Evolutionary conservation across 2,329 filamentous ascomycete species (phyloP), one percentile per base, ranked within the genome.

Genomic region (Ascochyta fabae): DNA sequence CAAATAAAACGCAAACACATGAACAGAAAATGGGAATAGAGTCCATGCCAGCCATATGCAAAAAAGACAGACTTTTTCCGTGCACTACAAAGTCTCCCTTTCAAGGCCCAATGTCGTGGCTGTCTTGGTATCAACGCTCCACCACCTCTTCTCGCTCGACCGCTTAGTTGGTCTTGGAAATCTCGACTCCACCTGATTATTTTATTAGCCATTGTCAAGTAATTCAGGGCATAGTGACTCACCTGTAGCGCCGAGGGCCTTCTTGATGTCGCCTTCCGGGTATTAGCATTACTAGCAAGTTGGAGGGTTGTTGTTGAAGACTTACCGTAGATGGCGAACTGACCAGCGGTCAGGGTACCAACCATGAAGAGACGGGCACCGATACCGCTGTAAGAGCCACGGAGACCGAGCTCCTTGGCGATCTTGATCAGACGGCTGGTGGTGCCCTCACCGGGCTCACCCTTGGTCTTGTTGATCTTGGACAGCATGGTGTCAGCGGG

Each of bases 391-490:
- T 88, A 96, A 53, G 86, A 89, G 68, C 91, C 91, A 69, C 83
- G 84, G 77, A 96, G 60, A 75, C 91, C 91, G 70, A 96, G 89
- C 81, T 96, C 91, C 81, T 88, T 89, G 68, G 81, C 90, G 73
- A 96, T 96, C 88, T 95, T 95, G 83, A 94, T 83, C 73, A 96
- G 81, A 79, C 91, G 88, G 78, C 82, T 84, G 75, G 85, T 85
- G 71, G 90, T 95, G 73, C 91, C 87, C 83, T 96, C 90, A 83
- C 91, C 91, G 66, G 91, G 91, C 59, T 87, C 83, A 80, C 90
- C 91, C 84, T 91, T 88, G 81, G 89, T 91, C 89, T 95, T 95
- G 89, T 96, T 96, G 85, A 96, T 95, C 87, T 94, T 95, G 81
- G 86, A 90, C 64, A 96, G 88, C 91, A 96, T 96, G 75, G 91